phyloP scores from a whole-genome alignment of 768 basidiomycete genomes.

The Suillus ampliporus region DNA sequence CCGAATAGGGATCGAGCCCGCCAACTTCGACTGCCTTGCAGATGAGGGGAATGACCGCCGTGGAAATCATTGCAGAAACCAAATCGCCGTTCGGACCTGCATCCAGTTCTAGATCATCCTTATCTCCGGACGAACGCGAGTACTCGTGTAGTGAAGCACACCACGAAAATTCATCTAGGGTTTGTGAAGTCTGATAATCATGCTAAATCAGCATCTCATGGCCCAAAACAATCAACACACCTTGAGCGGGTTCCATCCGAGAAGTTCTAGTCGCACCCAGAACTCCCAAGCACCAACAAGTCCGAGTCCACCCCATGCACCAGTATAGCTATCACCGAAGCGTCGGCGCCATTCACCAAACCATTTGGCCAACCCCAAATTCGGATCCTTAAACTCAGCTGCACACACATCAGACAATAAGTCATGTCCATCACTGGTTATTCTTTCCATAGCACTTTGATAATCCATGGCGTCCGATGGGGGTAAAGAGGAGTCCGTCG shows the following conservation, averaged over 20 bases:
- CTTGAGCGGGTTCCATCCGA: constrained; percentile 89
- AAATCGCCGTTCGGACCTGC: constrained; percentile 87
- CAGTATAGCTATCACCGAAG: constrained; percentile 81
- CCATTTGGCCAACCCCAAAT: constrained; percentile 67
- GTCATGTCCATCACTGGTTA: constrained; percentile 55
- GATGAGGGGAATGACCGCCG: constrained; percentile 76
- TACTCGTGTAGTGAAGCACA: constrained; percentile 80
- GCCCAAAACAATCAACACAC: constrained; percentile 44
- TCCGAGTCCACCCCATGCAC: constrained; percentile 90
- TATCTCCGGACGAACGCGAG: constrained; percentile 54
- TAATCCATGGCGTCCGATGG: constrained; percentile 76
- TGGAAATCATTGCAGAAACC: constrained; percentile 87
- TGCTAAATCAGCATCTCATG: constrained; percentile 13
- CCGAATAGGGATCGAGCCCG: constrained; percentile 82
- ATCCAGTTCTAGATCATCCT: constrained; percentile 55
- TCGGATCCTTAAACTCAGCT: constrained; percentile 83
- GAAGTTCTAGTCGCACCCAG: constrained; percentile 85
- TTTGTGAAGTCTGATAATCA: constrained; percentile 50
- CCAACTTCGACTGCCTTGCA: constrained; percentile 79
- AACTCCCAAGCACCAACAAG: constrained; percentile 93
- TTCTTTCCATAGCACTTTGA: constrained; percentile 57
- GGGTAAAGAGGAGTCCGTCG: constrained; percentile 80
- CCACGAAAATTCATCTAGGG: constrained; percentile 85
- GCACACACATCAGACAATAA: constrained; percentile 84
- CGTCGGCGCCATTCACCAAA: constrained; percentile 76